Conservation (phyloP, 192 early-diverging fungal species). For the Gamsiella multidivaricata region DNA sequence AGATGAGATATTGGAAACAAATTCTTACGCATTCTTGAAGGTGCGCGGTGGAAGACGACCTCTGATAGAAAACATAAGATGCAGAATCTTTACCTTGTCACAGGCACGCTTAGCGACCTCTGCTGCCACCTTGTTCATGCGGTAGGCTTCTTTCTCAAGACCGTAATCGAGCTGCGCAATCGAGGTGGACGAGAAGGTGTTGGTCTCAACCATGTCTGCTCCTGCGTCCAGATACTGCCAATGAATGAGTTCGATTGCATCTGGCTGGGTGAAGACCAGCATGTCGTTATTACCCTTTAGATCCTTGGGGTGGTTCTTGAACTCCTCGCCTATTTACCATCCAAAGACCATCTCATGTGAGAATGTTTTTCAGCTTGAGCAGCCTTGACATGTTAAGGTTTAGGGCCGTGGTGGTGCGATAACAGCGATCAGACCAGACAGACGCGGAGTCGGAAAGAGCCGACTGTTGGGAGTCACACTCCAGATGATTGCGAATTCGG, state of each 20-base stretch:
- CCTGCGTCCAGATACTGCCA: constrained; percentile 91
- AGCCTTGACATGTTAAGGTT: no score
- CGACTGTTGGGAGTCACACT: no score
- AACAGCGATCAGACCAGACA: no score
- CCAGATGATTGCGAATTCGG: no score
- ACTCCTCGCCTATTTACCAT: constrained; percentile 75
- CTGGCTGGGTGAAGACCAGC: constrained; percentile 90
- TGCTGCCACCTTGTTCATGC: constrained; percentile 92
- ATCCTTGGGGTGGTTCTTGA: constrained; percentile 86
- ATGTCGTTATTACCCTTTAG: constrained; percentile 97
- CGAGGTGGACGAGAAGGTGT: constrained; percentile 93
- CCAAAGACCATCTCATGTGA: background rate
- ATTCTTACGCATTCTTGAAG: no score
- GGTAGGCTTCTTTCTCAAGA: constrained; percentile 87
- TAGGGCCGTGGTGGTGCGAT: no score
- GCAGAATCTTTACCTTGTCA: constrained; percentile 64
- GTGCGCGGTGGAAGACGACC: no score
- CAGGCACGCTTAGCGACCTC: constrained; percentile 88
- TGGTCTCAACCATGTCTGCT: constrained; percentile 94
- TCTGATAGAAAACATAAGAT: no score
- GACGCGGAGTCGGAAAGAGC: no score
- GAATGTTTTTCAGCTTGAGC: no score
- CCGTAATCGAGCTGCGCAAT: constrained; percentile 95
- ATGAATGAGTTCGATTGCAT: constrained; percentile 92
- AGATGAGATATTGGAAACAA: background rate